These are phyloP conservation scores for Fusarium burgessii DNA, from an alignment of 2,329 filamentous ascomycete genomes.

Conservation along the genomic window DNA sequence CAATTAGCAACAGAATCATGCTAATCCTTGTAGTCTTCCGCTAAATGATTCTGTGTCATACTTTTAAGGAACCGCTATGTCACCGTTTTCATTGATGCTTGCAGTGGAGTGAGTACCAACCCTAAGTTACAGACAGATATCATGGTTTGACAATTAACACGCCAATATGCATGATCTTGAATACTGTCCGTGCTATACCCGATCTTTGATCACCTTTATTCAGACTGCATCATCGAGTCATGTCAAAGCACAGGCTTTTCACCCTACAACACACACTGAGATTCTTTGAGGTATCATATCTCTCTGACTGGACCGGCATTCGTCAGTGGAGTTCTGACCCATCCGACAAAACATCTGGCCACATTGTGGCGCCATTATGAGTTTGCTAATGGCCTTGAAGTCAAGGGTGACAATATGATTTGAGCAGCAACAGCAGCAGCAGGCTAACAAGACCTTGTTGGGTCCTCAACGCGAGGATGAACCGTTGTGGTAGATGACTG, in stretches of 20 bases:
- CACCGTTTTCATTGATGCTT: constrained; percentile 5
- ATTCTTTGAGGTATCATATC: background rate
- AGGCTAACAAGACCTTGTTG: background rate
- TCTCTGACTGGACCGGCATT: constrained; percentile 9
- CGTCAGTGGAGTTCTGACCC: constrained; percentile 22
- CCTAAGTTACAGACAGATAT: background rate
- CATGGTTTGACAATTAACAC: background rate
- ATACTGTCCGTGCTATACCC: background rate
- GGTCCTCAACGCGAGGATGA: constrained; percentile 1
- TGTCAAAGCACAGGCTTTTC: background rate
- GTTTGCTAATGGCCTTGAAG: background rate
- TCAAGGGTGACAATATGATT: background rate
- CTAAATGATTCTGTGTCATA: constrained; percentile 37
- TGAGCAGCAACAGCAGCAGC: background rate
- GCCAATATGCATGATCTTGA: background rate
- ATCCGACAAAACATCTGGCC: constrained; percentile 20
- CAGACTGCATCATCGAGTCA: background rate
- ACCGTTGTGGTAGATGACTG: background rate
- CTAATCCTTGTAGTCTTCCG: constrained; percentile 28
- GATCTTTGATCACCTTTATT: background rate
- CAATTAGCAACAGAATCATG: constrained; percentile 39
- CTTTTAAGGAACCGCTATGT: constrained; percentile 14
- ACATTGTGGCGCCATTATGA: constrained; percentile 13
- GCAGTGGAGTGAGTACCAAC: background rate
- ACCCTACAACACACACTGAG: background rate